Base-by-base conservation (phyloP, 2,329 filamentous ascomycete species). In the Xenoacremonium recifei region DNA sequence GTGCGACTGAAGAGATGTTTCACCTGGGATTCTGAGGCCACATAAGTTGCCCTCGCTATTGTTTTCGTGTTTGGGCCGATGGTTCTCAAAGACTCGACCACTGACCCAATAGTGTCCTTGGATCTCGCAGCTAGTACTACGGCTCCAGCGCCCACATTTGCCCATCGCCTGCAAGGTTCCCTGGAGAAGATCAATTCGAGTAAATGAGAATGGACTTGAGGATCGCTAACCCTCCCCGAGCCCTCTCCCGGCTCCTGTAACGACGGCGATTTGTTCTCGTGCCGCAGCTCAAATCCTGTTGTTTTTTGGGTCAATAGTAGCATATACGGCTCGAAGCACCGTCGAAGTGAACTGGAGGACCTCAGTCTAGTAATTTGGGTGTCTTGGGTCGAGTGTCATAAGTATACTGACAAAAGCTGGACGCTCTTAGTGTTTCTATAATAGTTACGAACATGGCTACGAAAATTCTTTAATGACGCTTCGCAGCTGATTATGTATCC, bases 401-500 rank as follows among this genome's bases (percentile, higher is more conserved):
- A n/a, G 9, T 15, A 20, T 19, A 7, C 5, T 15, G 16, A 34
- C 17, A 10, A 31, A 27, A 9, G 9, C 23, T 15, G 29, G 29
- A 6, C 29, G 29, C 13, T 31, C 17, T 31, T 13, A 27, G 15
- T n/a, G n/a, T n/a, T n/a, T n/a, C n/a, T n/a, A n/a, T n/a, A n/a
- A n/a, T n/a, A n/a, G n/a, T n/a, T n/a, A n/a, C n/a, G n/a, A n/a
- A n/a, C n/a, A n/a, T n/a, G 29, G 17, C n/a, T 20, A 34, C 7
- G 32, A 18, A 34, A 34, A 34, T n/a, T 34, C 32, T 18, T 19
- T 7, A 15, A 34, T 34, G 7, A 34, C 32, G 32, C 32, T 34
- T 9, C 32, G 15, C 9, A 18, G 17, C 32, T 34, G 16, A 15
- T 19, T 34, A 18, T 34, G 20, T n/a, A 34, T 18, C 7, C 32